These are phyloP conservation scores for Xylaria sp. DNA, from an alignment of 2,329 filamentous ascomycete species.

Conservation along the genomic window DNA sequence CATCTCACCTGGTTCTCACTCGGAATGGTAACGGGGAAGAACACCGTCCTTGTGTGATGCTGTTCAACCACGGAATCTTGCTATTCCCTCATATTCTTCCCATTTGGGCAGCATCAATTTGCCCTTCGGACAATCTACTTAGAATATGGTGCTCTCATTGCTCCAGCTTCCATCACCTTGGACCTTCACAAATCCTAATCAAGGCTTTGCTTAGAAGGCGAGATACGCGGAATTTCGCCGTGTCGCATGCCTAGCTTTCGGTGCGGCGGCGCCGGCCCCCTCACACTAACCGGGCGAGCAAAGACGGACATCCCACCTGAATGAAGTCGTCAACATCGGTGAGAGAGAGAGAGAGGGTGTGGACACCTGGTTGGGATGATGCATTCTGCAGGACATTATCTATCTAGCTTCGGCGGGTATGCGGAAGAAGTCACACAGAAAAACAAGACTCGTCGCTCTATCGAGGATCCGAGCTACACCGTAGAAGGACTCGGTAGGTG, in stretches of 20 bases:
- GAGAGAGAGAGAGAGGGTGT: constrained; percentile 28
- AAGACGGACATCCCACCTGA: constrained; percentile 15
- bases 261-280: background rate
- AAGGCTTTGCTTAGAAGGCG: background rate
- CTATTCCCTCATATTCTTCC: background rate
- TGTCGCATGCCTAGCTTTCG: background rate
- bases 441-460: constrained; percentile 11
- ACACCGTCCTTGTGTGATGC: background rate
- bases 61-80: background rate
- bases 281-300: constrained; percentile 33
- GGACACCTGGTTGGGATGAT: constrained; percentile 35
- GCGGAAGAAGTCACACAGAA: constrained; percentile 39
- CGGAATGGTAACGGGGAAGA: background rate
- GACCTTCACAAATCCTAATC: background rate
- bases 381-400: constrained; percentile 43
- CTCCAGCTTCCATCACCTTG: background rate
- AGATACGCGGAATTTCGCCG: background rate
- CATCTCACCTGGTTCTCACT: background rate
- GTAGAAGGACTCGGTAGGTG: constrained; percentile 8
- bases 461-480: constrained; percentile 15
- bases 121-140: background rate
- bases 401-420: constrained; percentile 49
- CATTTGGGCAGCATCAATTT: background rate
- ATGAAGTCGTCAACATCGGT: constrained; percentile 20
- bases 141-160: background rate